Evolutionary conservation across 139 green algal genomes (phyloP).

Genomic region (Volvox africanus): DNA sequence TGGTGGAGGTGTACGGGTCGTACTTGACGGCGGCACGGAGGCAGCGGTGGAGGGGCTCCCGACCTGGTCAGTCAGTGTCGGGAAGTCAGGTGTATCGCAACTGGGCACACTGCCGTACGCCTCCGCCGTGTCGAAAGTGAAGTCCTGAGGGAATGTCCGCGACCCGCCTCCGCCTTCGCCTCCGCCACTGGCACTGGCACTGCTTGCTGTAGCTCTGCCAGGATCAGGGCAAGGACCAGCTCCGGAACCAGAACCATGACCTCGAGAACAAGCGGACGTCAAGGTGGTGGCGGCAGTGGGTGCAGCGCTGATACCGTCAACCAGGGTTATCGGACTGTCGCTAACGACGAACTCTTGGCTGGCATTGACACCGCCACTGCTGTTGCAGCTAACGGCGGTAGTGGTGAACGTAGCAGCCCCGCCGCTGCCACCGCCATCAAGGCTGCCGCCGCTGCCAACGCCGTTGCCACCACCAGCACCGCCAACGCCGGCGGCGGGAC

Average conservation of each 20-base stretch:
- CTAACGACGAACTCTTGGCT: neutral
- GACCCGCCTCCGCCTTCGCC: neutral
- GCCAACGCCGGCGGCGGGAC: too few relatives aligned
- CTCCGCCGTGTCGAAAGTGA: conserved; percentile 3
- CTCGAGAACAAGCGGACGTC: neutral
- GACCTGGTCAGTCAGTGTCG: neutral
- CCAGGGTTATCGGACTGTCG: conserved; percentile 11
- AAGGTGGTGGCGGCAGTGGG: neutral
- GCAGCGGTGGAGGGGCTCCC: neutral
- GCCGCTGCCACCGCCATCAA: neutral
- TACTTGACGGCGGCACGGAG: neutral
- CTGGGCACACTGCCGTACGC: too few relatives aligned
- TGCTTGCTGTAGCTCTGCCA: too few relatives aligned
- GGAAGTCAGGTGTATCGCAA: conserved; percentile 21
- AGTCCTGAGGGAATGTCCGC: neutral
- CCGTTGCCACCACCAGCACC: neutral
- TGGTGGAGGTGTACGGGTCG: too few relatives aligned
- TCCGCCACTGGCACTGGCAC: neutral
- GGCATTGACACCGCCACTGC: neutral
- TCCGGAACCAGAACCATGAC: too few relatives aligned
- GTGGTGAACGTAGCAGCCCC: neutral
- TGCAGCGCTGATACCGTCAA: conserved; percentile 34
- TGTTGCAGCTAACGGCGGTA: neutral
- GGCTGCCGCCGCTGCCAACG: neutral
- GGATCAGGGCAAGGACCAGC: too few relatives aligned